phyloP scores from a whole-genome alignment of 2,329 filamentous ascomycete genomes.

The Byssothecium circinans region DNA sequence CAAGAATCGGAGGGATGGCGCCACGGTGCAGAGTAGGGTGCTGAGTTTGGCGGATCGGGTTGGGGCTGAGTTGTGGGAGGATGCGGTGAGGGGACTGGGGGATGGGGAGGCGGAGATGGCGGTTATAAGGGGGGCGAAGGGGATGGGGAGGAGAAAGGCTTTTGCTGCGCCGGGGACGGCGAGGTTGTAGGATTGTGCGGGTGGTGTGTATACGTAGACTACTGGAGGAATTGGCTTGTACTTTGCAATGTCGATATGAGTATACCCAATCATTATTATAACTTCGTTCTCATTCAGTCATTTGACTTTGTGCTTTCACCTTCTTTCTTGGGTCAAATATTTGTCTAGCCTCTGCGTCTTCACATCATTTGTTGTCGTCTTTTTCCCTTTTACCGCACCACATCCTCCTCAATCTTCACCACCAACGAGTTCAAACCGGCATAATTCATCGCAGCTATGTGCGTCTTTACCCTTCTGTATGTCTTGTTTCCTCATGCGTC shows the following conservation, averaged over 20 bases:
- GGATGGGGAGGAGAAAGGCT: conserved; percentile 36
- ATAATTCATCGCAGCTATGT: no score
- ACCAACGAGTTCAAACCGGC: no score
- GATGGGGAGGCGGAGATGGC: conserved; percentile 13
- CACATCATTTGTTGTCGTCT: no score
- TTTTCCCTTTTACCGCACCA: no score
- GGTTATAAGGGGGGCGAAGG: conserved; percentile 18
- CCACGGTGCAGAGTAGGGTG: conserved; percentile 82
- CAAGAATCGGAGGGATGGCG: conserved; percentile 93
- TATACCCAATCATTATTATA: not conserved
- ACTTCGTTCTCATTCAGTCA: not conserved
- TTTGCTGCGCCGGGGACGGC: conserved; percentile 31
- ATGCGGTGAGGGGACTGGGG: conserved; percentile 16
- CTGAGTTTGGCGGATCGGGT: conserved; percentile 74
- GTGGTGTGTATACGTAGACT: no score
- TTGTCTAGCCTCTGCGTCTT: no score
- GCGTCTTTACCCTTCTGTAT: no score
- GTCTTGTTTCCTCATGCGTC: no score
- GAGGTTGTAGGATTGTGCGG: conserved; percentile 23
- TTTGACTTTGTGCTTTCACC: not conserved
- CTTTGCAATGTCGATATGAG: not conserved
- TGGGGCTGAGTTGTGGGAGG: conserved; percentile 68
- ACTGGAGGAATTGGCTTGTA: not conserved
- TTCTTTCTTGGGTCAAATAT: no score
- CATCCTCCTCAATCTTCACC: no score